Conservation (phyloP, 768 basidiomycete species). For the Thelephora aurantiotincta region DNA sequence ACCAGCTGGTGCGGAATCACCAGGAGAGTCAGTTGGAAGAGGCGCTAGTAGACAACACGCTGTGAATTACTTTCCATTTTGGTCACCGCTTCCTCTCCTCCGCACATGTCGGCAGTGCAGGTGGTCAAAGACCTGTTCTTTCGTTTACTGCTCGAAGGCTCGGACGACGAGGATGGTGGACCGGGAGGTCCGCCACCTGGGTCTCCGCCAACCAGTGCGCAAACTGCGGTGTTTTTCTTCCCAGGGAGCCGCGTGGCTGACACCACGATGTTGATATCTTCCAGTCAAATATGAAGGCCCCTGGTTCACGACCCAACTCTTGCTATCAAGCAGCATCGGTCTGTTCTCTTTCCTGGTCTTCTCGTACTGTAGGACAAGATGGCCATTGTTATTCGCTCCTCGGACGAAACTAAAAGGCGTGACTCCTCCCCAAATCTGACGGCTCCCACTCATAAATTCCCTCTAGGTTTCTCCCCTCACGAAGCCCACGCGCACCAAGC, state of each 20-base stretch:
- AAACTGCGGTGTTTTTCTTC: not conserved
- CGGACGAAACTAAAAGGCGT: constrained; percentile 88
- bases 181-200: constrained; percentile 39
- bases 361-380: constrained; percentile 76
- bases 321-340: constrained; percentile 67
- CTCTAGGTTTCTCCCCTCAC: constrained; percentile 78
- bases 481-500: constrained; percentile 79
- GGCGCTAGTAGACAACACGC: constrained; percentile 1
- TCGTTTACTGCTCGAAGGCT: not conserved
- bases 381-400: constrained; percentile 85
- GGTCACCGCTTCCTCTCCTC: no score
- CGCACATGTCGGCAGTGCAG: not conserved
- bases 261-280: not conserved
- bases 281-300: constrained; percentile 78
- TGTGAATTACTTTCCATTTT: not conserved
- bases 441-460: constrained; percentile 3
- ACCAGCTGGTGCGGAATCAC: constrained; percentile 32
- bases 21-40: constrained; percentile 14
- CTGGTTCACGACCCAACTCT: constrained; percentile 88
- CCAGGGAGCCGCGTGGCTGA: constrained; percentile 2
- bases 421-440: constrained; percentile 8
- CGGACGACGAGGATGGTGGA: constrained; percentile 21
- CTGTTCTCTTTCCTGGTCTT: constrained; percentile 73
- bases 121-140: not conserved
- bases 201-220: constrained; percentile 49